Evolutionary conservation across 2,329 filamentous ascomycete genomes (phyloP).

Genomic region (Aspergillus japonicus): DNA sequence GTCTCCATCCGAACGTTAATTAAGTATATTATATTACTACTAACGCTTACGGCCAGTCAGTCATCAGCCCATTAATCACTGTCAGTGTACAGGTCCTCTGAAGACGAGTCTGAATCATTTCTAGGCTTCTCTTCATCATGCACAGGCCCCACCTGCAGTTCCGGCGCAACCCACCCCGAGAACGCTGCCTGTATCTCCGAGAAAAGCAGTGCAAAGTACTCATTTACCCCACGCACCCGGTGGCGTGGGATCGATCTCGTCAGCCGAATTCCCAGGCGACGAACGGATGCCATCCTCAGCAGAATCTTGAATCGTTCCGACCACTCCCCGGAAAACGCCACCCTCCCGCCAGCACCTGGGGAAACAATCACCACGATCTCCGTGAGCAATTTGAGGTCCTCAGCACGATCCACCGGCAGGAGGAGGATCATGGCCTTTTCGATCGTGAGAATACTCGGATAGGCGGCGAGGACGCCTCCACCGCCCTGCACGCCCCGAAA

Average conservation of each 20-base stretch:
- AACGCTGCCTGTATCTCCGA: background rate
- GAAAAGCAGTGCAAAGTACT: background rate
- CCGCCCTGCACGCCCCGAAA: background rate
- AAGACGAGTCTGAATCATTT: background rate
- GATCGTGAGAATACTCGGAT: slow-evolving; percentile 1
- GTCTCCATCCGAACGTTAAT: no score
- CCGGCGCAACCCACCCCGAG: background rate
- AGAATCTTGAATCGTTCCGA: background rate
- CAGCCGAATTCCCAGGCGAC: background rate
- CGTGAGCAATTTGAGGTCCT: background rate
- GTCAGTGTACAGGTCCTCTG: no score
- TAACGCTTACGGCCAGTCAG: no score
- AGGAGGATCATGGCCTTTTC: background rate
- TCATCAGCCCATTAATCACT: no score
- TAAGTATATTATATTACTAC: no score
- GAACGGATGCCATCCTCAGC: background rate
- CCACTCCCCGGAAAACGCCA: background rate
- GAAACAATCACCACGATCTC: background rate
- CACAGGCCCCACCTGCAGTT: background rate
- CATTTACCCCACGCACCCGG: background rate
- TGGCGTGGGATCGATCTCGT: background rate
- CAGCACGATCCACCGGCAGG: background rate
- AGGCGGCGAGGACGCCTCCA: background rate
- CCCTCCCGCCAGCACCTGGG: background rate
- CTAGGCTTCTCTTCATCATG: background rate